Evolutionary conservation across 768 basidiomycete genomes (phyloP).

Genomic region (Russula abietina): DNA sequence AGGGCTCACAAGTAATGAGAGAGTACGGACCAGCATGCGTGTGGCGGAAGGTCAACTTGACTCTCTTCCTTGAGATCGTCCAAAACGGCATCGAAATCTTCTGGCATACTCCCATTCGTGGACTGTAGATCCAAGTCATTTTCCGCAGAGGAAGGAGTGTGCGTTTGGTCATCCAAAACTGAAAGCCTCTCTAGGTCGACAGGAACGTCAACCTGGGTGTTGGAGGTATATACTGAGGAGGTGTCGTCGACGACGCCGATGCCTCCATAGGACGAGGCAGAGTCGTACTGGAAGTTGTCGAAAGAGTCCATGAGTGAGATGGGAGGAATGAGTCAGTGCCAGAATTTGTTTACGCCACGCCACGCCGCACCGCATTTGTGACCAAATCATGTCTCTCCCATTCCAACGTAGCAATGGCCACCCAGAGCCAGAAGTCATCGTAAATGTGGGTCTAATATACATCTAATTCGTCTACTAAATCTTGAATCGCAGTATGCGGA

Average conservation of each 20-base stretch:
- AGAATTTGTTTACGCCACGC: not conserved
- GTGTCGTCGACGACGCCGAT: slow-evolving; percentile 71
- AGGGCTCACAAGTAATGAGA: slow-evolving; percentile 8
- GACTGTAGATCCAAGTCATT: slow-evolving; percentile 33
- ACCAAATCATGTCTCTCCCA: slow-evolving; percentile 10
- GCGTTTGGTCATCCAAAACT: slow-evolving; percentile 54
- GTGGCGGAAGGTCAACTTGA: slow-evolving; percentile 74
- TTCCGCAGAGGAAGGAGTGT: slow-evolving; percentile 13
- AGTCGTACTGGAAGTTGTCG: slow-evolving; percentile 82
- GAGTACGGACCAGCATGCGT: slow-evolving; percentile 80
- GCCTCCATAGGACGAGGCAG: slow-evolving; percentile 72
- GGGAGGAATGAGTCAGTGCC: slow-evolving; percentile 12
- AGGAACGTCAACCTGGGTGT: slow-evolving; percentile 45
- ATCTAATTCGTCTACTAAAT: not conserved
- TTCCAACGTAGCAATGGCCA: slow-evolving; percentile 43
- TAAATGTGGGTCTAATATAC: slow-evolving; percentile 43
- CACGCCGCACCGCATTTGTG: not conserved
- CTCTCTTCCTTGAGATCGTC: slow-evolving; percentile 85
- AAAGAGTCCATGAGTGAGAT: slow-evolving; percentile 61
- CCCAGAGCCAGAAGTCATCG: slow-evolving; percentile 59
- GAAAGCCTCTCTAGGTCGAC: slow-evolving; percentile 66
- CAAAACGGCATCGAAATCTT: slow-evolving; percentile 85
- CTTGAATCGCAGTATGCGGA: slow-evolving; percentile 46
- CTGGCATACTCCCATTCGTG: slow-evolving; percentile 49
- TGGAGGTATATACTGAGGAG: slow-evolving; percentile 74